These are phyloP conservation scores for Ceratocystis alfenasii DNA, from an alignment of 2,329 filamentous ascomycete genomes.

Conservation along the genomic window DNA sequence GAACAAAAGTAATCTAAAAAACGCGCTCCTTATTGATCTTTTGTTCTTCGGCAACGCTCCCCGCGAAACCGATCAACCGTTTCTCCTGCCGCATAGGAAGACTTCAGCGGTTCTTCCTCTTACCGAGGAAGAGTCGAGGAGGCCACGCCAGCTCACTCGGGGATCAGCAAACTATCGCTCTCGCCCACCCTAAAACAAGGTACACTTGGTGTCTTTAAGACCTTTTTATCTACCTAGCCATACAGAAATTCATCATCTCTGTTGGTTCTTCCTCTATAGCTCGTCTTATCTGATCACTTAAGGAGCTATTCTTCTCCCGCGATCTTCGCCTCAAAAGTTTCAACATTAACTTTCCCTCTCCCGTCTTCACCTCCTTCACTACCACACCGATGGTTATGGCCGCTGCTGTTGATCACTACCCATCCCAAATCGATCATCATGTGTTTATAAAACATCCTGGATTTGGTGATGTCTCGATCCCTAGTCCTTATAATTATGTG, in stretches of 20 bases:
- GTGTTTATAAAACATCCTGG: conserved; percentile 37
- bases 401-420: conserved; percentile 45
- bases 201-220: conserved; percentile 24
- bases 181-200: conserved; percentile 90
- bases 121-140: conserved; percentile 97
- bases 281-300: conserved; percentile 19
- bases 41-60: conserved; percentile 35
- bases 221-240: neutral
- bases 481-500: conserved; percentile 23
- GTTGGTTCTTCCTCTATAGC: conserved; percentile 20
- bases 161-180: conserved; percentile 87
- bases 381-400: conserved; percentile 49
- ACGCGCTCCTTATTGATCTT: conserved; percentile 42
- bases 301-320: conserved; percentile 16
- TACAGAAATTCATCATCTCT: conserved; percentile 12
- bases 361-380: conserved; percentile 19
- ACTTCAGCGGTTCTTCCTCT: conserved; percentile 98
- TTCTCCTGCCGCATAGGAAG: conserved; percentile 99
- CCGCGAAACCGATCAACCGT: conserved; percentile 47
- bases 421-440: conserved; percentile 41
- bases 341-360: conserved; percentile 5
- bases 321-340: conserved; percentile 14
- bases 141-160: conserved; percentile 84
- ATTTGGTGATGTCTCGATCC: conserved; percentile 25
- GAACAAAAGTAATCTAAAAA: conserved; percentile 39